Base-by-base conservation (phyloP, 345 rosid species). In the Passiflora organensis region DNA sequence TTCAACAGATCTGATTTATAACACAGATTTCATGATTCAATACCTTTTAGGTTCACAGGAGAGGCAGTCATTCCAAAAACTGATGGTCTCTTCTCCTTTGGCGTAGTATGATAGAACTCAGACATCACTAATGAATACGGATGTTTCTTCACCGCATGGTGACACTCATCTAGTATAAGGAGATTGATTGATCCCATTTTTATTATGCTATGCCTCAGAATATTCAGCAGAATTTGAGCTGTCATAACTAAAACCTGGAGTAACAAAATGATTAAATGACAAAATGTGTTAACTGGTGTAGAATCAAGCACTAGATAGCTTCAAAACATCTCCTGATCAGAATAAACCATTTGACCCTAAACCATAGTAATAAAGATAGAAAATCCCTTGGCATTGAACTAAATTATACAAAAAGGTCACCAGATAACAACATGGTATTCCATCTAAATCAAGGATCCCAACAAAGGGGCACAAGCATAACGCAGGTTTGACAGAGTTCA, bases 41-140 rank as follows among this genome's bases (percentile, higher is more conserved):
- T 82, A 91, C 98, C 99, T 62, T 93, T 93, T 62, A 93, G 74
- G 71, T 93, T 93, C 61, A 93, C 99, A 46, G 99, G 99, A 11
- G 99, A 93, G 59, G 99, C 99, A 57, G 99, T 93, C 99, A 93
- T 93, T 66, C 99, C 99, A 68, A 93, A 93, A 50, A 93, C 82
- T 48, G 94, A 75, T 22, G 99, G 99, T 67, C 96, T 80, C 72
- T 78, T 89, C 65, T 93, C 95, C 74, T 89, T 93, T 13, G 78
- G 66, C 0, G 94, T 82, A 20, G 95, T 93, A 56, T 93, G 99
- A 71, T 93, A 93, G 46, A 93, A 93, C 74, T 93, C 99, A 4
- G 99, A 93, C 99, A 93, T 93, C 69, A 93, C 99, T 43, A 93
- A 64, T 6, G 99, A 89, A 79, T 93, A 93, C 13, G 96, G 99